Percentiles rank a stretch among this genome's conserved stretches.
Evolutionary conservation across 2,329 filamentous ascomycete genomes (phyloP).

Genomic region (Ciborinia camelliae): DNA sequence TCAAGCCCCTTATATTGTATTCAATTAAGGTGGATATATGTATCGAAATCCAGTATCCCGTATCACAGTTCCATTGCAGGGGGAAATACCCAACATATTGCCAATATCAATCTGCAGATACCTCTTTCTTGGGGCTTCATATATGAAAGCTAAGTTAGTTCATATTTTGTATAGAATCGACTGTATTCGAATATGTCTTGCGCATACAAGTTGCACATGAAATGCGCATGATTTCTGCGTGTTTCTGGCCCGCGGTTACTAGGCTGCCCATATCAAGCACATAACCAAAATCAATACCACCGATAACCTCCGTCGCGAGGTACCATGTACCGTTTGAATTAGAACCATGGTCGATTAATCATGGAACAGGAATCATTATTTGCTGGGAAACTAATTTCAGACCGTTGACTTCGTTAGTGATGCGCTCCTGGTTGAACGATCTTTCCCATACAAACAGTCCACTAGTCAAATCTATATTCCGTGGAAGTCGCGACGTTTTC

Average conservation of each 20-base stretch:
- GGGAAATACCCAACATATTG: background rate
- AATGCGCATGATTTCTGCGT: background rate
- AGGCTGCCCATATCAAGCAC: background rate
- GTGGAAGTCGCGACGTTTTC: conserved; percentile 1
- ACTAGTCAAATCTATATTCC: background rate
- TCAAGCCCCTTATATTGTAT: no score
- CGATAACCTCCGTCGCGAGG: background rate
- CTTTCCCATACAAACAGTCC: background rate
- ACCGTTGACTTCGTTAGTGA: conserved; percentile 3
- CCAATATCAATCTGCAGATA: background rate
- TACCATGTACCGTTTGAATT: background rate
- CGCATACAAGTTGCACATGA: background rate
- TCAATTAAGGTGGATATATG: background rate
- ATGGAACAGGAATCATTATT: background rate
- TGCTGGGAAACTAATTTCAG: conserved; percentile 1
- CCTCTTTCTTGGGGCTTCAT: background rate
- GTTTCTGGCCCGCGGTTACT: background rate
- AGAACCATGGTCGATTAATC: background rate
- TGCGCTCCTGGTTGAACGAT: background rate
- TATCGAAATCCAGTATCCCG: background rate
- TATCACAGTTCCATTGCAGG: background rate
- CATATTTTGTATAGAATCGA: background rate
- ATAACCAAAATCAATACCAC: background rate
- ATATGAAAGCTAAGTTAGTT: background rate
- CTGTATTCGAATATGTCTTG: background rate